Evolutionary conservation across 2,329 filamentous ascomycete species (phyloP).

Genomic region (Fusarium temperatum): DNA sequence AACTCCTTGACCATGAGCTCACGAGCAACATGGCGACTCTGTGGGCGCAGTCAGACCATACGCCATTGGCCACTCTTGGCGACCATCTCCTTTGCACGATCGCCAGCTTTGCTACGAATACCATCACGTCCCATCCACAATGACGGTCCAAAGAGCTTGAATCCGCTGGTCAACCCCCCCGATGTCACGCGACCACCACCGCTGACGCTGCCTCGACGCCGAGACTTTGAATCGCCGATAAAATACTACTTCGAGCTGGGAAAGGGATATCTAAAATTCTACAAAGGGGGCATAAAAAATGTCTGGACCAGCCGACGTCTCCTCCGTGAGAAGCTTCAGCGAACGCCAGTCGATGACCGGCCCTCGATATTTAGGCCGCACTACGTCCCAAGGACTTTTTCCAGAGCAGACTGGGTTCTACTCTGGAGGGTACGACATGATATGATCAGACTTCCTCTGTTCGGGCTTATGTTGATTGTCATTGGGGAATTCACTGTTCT

Average conservation of each 20-base stretch:
- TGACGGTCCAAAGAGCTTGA: slow-evolving; percentile 44
- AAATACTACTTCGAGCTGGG: slow-evolving; percentile 69
- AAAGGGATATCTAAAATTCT: slow-evolving; percentile 83
- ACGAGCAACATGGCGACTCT: slow-evolving; percentile 46
- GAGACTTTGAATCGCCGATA: slow-evolving; percentile 45
- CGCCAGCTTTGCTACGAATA: slow-evolving; percentile 10
- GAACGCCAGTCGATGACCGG: slow-evolving; percentile 63
- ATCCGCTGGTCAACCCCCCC: slow-evolving; percentile 72
- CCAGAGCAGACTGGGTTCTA: slow-evolving; percentile 76
- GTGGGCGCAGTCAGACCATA: slow-evolving; percentile 30
- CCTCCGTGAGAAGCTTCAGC: slow-evolving; percentile 54
- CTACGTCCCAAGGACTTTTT: slow-evolving; percentile 51
- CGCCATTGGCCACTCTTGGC: slow-evolving; percentile 28
- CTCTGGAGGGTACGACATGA: slow-evolving; percentile 75
- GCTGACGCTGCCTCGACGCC: slow-evolving; percentile 68
- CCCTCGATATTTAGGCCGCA: slow-evolving; percentile 51
- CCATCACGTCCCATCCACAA: slow-evolving; percentile 39
- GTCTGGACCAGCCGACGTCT: slow-evolving; percentile 73
- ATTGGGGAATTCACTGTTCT: slow-evolving; percentile 90
- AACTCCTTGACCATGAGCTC: slow-evolving; percentile 44
- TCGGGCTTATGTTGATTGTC: slow-evolving; percentile 77
- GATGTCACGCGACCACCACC: slow-evolving; percentile 75
- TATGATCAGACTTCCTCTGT: slow-evolving; percentile 78
- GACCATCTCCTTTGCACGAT: background rate
- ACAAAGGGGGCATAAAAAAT: slow-evolving; percentile 83